These are phyloP conservation scores for Lomentospora prolificans DNA, from an alignment of 2,329 filamentous ascomycete genomes.

Conservation along the genomic window DNA sequence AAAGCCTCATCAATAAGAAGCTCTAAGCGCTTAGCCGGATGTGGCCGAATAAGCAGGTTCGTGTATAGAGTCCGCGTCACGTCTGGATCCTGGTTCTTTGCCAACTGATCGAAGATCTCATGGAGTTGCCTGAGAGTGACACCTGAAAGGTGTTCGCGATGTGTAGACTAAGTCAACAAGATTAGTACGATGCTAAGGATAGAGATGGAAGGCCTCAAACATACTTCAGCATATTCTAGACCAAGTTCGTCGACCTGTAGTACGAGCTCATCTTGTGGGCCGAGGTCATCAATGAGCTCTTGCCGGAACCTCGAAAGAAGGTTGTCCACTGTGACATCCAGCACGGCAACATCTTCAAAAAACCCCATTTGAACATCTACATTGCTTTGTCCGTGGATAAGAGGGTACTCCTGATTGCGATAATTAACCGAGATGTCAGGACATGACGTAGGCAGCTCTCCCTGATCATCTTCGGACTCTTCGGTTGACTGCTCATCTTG, in stretches of 20 bases:
- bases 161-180: conserved; percentile 20
- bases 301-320: conserved; percentile 34
- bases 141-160: conserved; percentile 22
- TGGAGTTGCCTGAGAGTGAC: conserved; percentile 31
- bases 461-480: conserved; percentile 12
- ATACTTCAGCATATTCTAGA: conserved; percentile 42
- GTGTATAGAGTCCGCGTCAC: conserved; percentile 28
- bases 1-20: conserved; percentile 31
- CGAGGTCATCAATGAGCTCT: conserved; percentile 35
- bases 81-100: conserved; percentile 33
- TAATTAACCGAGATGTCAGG: conserved; percentile 32
- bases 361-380: conserved; percentile 28
- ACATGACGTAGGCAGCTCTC: conserved; percentile 8
- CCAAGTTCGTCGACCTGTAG: conserved; percentile 42
- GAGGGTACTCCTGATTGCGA: conserved; percentile 32
- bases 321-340: conserved; percentile 33
- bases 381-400: conserved; percentile 22
- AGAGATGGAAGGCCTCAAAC: conserved; percentile 10
- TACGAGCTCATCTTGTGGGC: conserved; percentile 36
- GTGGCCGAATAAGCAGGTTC: conserved; percentile 30
- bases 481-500: conserved; percentile 11
- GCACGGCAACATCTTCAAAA: conserved; percentile 30
- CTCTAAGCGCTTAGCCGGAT: conserved; percentile 27
- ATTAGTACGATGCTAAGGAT: conserved; percentile 16
- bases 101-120: conserved; percentile 30